phyloP scores from a whole-genome alignment of 148 eudicot species.

The Cornus florida region DNA sequence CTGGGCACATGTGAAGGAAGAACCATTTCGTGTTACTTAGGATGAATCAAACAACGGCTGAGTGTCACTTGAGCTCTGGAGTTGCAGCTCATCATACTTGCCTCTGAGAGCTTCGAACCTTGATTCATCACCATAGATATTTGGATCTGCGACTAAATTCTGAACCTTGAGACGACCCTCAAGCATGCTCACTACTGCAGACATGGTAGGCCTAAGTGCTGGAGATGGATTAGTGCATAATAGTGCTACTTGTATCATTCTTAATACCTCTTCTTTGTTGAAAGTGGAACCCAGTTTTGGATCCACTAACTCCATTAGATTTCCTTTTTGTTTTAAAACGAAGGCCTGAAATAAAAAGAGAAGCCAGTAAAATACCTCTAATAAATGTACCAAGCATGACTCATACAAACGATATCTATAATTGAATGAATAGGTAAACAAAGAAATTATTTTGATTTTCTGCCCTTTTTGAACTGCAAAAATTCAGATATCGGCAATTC shows the following conservation, averaged over 20 bases:
- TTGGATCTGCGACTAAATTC: constrained; percentile 5
- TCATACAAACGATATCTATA: too few relatives aligned
- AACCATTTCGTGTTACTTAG: neutral
- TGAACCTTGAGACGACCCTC: constrained; percentile 4
- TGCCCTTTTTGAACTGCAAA: neutral
- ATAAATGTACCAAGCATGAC: too few relatives aligned
- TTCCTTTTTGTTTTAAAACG: constrained; percentile 20
- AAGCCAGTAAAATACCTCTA: too few relatives aligned
- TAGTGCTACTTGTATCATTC: constrained; percentile 46
- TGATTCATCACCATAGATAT: constrained; percentile 11
- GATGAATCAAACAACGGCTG: neutral
- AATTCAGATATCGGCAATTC: too few relatives aligned
- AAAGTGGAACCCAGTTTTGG: constrained; percentile 23
- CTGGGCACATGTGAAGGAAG: constrained; percentile 10
- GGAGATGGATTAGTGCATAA: constrained; percentile 51
- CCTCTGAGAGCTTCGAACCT: constrained; percentile 23
- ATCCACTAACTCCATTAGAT: constrained; percentile 35
- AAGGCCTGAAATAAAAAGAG: constrained; percentile 15
- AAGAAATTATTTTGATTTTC: neutral
- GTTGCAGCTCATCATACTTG: constrained; percentile 18
- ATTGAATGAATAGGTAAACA: too few relatives aligned
- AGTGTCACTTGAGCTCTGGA: neutral
- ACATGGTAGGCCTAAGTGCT: constrained; percentile 52
- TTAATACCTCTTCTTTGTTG: constrained; percentile 29
- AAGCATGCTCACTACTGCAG: constrained; percentile 28